Conservation (phyloP, 306 rosid species). For the Begonia masoniana region DNA sequence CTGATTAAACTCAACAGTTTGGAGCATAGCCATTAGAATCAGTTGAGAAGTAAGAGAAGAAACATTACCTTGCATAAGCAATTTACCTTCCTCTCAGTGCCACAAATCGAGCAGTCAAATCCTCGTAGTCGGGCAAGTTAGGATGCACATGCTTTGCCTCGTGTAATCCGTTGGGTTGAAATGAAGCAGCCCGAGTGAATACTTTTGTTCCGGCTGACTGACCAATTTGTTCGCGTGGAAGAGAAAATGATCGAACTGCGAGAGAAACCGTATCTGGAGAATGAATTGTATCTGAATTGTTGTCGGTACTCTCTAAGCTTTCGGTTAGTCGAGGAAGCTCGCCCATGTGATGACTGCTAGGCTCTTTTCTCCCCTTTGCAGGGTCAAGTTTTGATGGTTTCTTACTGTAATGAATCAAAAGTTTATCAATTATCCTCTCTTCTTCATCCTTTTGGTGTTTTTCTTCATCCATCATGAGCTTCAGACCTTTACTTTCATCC, state of each 20-base stretch:
- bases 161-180: constrained; percentile 51
- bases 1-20: too few species aligned
- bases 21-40: too few species aligned
- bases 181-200: constrained; percentile 63
- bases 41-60: too few species aligned
- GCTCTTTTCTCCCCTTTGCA: constrained; percentile 46
- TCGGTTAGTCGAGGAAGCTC: constrained; percentile 22
- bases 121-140: constrained; percentile 84
- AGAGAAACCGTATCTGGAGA: constrained; percentile 20
- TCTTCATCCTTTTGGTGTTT: constrained; percentile 47
- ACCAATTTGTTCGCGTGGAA: constrained; percentile 46
- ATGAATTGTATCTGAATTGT: constrained; percentile 21
- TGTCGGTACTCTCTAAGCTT: constrained; percentile 27
- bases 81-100: constrained; percentile 60
- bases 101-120: constrained; percentile 72
- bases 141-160: constrained; percentile 87
- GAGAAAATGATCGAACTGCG: constrained; percentile 57
- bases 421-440: constrained; percentile 72
- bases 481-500: constrained; percentile 63
- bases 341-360: constrained; percentile 40
- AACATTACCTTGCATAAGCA: background rate
- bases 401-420: constrained; percentile 77
- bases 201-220: constrained; percentile 41
- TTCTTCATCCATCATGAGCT: constrained; percentile 67
- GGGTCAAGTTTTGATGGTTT: constrained; percentile 44